Base-by-base conservation (phyloP, 768 basidiomycete genomes). In the Lactarius trivialis region DNA sequence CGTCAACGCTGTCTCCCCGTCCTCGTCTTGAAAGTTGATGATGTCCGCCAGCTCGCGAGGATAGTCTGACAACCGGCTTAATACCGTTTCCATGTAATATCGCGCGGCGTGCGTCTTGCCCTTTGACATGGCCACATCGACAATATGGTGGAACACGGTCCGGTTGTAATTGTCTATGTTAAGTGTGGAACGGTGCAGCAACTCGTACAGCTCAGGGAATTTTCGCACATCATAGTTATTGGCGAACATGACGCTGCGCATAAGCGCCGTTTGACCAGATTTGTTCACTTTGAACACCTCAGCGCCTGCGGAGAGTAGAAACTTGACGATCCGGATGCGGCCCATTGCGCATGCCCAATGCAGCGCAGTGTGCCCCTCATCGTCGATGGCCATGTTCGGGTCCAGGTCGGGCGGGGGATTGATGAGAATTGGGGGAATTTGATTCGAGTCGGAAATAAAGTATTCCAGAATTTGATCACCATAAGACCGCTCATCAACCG, bases 301-400 rank as follows among this genome's bases (percentile, higher is more conserved):
- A 15, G 96, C 96, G 21, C 95, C 94, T 3, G 95, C 91, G 0
- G 92, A 89, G 45, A 99, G 80, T 30, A 99, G 81, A 8, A 98
- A 80, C 72, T 98, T 98, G 69, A 98, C 93, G 64, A 98, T 89
- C 36, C 96, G 86, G 59, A 98, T 86, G 45, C 97, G 89, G 33
- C 97, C 97, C 96, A 99, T 98, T 12, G 97, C 97, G 69, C 93
- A 95, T 4, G 95, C 96, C 97, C 97, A 99, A 68, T 99, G 97
- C 15, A 99, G 76, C 24, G 97, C 85, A 0, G 95, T 97, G 72
- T 99, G 97, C 0, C 93, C 93, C 71, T 99, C 97, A 65, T 98
- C 97, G 76, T 99, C 97, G 64, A 99, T 98, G 36, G 88, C 85
- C 79, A 94, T 89, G 69, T 98, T 93, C 14, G 97, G 86, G 72